Evolutionary conservation across 352 stramenopile genomes (phyloP), one percentile per base, ranked within the genome.

Genomic region (Phytopythium helicoides): DNA sequence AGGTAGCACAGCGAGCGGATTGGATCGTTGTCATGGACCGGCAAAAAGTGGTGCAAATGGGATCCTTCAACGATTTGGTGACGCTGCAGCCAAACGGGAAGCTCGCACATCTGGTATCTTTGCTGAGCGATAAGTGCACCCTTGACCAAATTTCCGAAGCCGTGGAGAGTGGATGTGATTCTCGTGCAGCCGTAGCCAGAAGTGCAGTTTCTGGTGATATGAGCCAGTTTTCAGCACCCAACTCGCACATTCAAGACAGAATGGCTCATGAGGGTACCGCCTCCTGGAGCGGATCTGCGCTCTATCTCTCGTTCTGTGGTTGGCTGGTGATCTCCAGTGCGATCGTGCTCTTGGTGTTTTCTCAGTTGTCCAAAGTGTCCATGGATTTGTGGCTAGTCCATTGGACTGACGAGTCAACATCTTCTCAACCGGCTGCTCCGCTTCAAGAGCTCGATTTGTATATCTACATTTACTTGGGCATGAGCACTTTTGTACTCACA

Each of bases 1-100:
- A 86, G 40, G 83, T 86, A 49, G 74, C 72, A 10, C 66, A 72
- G 15, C 45, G 60, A 0, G 75, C 80, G 0, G 67, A 90, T 33
- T 87, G 76, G 76, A 84, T 90, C 42, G 81, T 89, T 31, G 76
- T 89, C 6, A 86, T 89, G 73, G 72, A 86, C 38, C 72, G 83
- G 19, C 82, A 83, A 71, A 66, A 60, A 2, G 72, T 85, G 6
- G 72, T 66, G 19, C 69, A 89, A 41, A 84, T 83, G 63, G 79
- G 79, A 6, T 83, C 76, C 14, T 87, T 79, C 49, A 37, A 79
- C 8, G 66, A 86, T 6, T 45, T 89, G 7, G 76, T 63, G 12
- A 60, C 56, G 25, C 47, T 60, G 2, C 64, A 68, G 12, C 73
- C 69, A 0, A 46, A 75, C 38, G 74, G 76, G 1, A 65, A 68